A percentile compares a stretch with the other conserved stretches of the same genome.
phyloP scores from a whole-genome alignment of 768 basidiomycete genomes.

The Aureoboletus auriporus region DNA sequence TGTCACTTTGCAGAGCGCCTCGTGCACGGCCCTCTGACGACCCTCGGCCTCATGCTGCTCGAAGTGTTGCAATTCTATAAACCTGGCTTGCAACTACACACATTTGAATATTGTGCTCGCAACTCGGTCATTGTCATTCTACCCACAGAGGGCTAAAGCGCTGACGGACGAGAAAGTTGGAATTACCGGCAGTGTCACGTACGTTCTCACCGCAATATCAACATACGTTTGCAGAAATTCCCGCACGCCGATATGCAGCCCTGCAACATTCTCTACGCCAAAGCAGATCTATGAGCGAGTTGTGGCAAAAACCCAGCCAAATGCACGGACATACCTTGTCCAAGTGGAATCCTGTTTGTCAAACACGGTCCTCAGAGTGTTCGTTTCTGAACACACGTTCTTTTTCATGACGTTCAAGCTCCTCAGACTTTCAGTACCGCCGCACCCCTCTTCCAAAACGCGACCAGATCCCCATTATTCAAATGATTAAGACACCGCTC shows the following conservation, averaged over 20 bases:
- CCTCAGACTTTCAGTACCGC: conserved; percentile 49
- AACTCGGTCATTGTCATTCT: conserved; percentile 57
- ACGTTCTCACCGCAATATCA: conserved; percentile 8
- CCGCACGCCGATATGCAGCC: conserved; percentile 61
- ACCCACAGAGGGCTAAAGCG: conserved; percentile 47
- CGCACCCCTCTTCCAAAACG: conserved; percentile 65
- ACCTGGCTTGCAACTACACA: conserved; percentile 41
- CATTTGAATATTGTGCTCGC: conserved; percentile 68
- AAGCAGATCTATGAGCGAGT: conserved; percentile 60
- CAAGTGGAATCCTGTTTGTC: conserved; percentile 88
- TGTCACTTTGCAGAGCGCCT: conserved; percentile 52
- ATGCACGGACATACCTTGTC: conserved; percentile 56
- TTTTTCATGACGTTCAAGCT: conserved; percentile 89
- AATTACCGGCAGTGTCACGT: conserved; percentile 57
- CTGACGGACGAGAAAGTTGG: conserved; percentile 48
- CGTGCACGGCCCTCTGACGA: conserved; percentile 83
- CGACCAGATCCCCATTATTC: conserved; percentile 67
- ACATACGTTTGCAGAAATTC: conserved; percentile 84
- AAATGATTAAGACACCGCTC: conserved; percentile 97
- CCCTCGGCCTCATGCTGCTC: conserved; percentile 72
- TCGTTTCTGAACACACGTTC: conserved; percentile 73
- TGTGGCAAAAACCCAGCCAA: conserved; percentile 2
- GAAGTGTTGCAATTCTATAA: conserved; percentile 53
- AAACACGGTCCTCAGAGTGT: conserved; percentile 55
- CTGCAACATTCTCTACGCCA: conserved; percentile 71